These are phyloP conservation scores for Aspergillus sp. DNA, from an alignment of 2,329 filamentous ascomycete species.

Conservation along the genomic window DNA sequence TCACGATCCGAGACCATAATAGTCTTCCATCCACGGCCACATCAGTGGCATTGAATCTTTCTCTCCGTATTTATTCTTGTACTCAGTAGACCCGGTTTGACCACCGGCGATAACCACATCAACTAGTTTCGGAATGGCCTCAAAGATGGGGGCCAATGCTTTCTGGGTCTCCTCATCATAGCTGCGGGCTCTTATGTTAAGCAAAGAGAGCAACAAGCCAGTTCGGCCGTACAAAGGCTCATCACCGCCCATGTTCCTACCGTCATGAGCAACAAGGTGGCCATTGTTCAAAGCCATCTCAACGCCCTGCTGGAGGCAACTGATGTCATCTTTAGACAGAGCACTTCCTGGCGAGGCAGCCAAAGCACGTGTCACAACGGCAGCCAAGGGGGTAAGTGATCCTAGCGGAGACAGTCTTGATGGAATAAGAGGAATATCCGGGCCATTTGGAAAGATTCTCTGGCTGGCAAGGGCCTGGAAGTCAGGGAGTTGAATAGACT, in stretches of 20 bases:
- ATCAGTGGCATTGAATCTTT: conserved; percentile 33
- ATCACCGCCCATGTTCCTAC: conserved; percentile 28
- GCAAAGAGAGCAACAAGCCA: conserved; percentile 31
- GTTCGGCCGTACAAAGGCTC: conserved; percentile 36
- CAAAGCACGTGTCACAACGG: conserved; percentile 16
- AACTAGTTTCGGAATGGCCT: conserved; percentile 25
- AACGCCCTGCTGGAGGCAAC: conserved; percentile 22
- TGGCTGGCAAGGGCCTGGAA: conserved; percentile 23
- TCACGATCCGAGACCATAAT: conserved; percentile 35
- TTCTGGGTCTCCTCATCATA: conserved; percentile 15
- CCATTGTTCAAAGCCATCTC: conserved; percentile 25
- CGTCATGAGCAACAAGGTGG: conserved; percentile 18
- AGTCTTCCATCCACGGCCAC: conserved; percentile 34
- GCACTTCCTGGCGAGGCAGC: conserved; percentile 12
- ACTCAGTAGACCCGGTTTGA: conserved; percentile 25
- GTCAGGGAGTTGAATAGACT: conserved; percentile 10
- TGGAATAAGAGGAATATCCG: conserved; percentile 19
- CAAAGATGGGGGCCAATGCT: conserved; percentile 19
- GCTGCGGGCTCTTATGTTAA: conserved; percentile 27
- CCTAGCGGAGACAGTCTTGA: conserved; percentile 30
- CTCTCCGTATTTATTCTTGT: conserved; percentile 23
- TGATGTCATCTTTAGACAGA: conserved; percentile 23
- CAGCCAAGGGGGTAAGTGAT: conserved; percentile 24
- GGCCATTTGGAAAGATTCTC: conserved; percentile 18
- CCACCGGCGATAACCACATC: conserved; percentile 30